A percentile compares a stretch with the other conserved stretches of the same genome.
These are phyloP conservation scores for Teratosphaeria gauchensis DNA, from an alignment of 2,329 filamentous ascomycete species.

Conservation along the genomic window DNA sequence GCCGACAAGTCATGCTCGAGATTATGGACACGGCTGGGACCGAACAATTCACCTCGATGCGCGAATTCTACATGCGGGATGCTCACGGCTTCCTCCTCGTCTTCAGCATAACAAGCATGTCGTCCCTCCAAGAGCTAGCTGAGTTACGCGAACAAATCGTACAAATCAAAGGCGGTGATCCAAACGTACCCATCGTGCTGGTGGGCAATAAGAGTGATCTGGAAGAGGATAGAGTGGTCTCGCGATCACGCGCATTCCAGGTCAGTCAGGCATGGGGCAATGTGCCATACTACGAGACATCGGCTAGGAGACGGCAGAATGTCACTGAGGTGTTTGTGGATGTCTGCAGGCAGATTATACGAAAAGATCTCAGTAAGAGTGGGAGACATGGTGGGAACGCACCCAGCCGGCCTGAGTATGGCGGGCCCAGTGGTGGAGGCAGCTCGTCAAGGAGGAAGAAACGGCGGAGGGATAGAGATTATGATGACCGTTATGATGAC, in stretches of 20 bases:
- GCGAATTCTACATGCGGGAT: constrained; percentile 86
- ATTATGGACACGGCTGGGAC: constrained; percentile 88
- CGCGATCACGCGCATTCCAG: constrained; percentile 68
- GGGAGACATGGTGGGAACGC: constrained; percentile 6
- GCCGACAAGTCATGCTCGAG: constrained; percentile 78
- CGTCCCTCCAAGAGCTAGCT: constrained; percentile 72
- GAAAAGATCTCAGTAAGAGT: constrained; percentile 19
- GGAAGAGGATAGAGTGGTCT: constrained; percentile 72
- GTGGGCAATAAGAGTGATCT: constrained; percentile 89
- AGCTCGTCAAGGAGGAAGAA: constrained; percentile 1
- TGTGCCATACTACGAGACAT: constrained; percentile 85
- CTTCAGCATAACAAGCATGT: constrained; percentile 79
- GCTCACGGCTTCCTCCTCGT: constrained; percentile 86
- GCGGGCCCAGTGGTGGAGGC: background rate
- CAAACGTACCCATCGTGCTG: constrained; percentile 60
- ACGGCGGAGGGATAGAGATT: constrained; percentile 1
- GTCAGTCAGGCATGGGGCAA: constrained; percentile 80
- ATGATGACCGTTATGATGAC: constrained; percentile 5
- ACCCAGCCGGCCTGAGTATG: background rate
- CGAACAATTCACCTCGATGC: constrained; percentile 61
- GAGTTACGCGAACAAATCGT: constrained; percentile 82
- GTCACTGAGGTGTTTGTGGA: constrained; percentile 74
- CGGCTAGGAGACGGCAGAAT: constrained; percentile 71
- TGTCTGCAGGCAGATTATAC: constrained; percentile 29
- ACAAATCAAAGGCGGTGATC: constrained; percentile 77